Evolutionary conservation across 495 filamentous ascomycete species (phyloP).

Genomic region (Aspergillus ostianus): DNA sequence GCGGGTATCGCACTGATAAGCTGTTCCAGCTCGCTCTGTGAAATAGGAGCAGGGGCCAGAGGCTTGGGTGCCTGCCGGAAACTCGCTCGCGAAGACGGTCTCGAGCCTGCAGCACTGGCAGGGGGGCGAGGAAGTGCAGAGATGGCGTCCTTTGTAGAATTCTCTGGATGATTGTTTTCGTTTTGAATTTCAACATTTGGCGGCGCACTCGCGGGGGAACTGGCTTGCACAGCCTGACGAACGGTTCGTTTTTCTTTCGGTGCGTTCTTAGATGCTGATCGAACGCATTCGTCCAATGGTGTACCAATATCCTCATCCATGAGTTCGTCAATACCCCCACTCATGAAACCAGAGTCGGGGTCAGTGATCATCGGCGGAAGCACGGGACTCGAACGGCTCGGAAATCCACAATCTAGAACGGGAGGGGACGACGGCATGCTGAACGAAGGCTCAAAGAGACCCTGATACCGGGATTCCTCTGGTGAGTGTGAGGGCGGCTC

Average conservation of each 20-base stretch:
- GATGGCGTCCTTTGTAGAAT: conserved; percentile 19
- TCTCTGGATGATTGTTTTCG: conserved; percentile 22
- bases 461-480: conserved; percentile 48
- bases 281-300: conserved; percentile 32
- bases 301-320: conserved; percentile 51
- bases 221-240: conserved; percentile 36
- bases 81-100: conserved; percentile 40
- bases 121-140: conserved; percentile 25
- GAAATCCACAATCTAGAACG: conserved; percentile 58
- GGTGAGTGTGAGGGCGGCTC: conserved; percentile 40
- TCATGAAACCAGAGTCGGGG: conserved; percentile 80
- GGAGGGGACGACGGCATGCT: conserved; percentile 80
- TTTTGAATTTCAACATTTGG: conserved; percentile 22
- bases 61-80: conserved; percentile 39
- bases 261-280: conserved; percentile 35
- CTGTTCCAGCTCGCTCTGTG: conserved; percentile 36
- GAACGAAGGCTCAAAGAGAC: conserved; percentile 46
- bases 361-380: conserved; percentile 61
- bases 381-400: conserved; percentile 66
- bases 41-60: conserved; percentile 38
- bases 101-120: conserved; percentile 27
- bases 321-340: conserved; percentile 63
- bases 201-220: conserved; percentile 27
- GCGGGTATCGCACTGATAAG: conserved; percentile 46
- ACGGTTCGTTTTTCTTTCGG: conserved; percentile 41